Conservation (phyloP, 2,329 filamentous ascomycete species). For the Bipolaris cookei region DNA sequence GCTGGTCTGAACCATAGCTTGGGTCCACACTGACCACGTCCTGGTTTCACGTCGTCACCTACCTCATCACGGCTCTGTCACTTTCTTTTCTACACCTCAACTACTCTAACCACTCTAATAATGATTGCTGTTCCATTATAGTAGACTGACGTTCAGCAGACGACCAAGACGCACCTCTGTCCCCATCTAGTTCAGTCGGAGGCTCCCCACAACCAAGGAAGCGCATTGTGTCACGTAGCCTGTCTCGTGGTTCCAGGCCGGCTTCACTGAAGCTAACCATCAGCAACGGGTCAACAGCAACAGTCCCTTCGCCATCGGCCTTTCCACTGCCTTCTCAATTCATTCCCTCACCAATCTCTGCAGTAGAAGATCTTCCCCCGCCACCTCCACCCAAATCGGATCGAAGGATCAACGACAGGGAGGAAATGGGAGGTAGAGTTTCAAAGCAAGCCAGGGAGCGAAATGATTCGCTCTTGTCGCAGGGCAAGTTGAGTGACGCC, state of each 20-base stretch:
- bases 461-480: constrained; percentile 40
- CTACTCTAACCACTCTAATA: not conserved
- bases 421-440: constrained; percentile 30
- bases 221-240: constrained; percentile 40
- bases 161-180: constrained; percentile 21
- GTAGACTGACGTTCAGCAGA: constrained; percentile 15
- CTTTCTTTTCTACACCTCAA: not conserved
- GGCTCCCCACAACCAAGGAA: constrained; percentile 30
- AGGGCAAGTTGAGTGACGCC: constrained; percentile 17
- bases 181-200: constrained; percentile 21
- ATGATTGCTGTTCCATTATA: not conserved
- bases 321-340: constrained; percentile 16
- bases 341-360: constrained; percentile 19
- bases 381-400: constrained; percentile 46
- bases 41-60: constrained; percentile 12
- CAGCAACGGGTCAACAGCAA: constrained; percentile 50
- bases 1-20: constrained; percentile 4
- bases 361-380: constrained; percentile 42
- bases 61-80: not conserved
- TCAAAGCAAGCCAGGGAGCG: constrained; percentile 32
- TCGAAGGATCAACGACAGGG: constrained; percentile 22
- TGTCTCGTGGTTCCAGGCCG: constrained; percentile 46
- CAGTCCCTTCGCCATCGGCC: constrained; percentile 35
- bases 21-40: not conserved
- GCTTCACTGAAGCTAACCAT: constrained; percentile 41